Evolutionary conservation across 176 grass and related monocot genomes (phyloP).

Genomic region (Aegilops tauschii): DNA sequence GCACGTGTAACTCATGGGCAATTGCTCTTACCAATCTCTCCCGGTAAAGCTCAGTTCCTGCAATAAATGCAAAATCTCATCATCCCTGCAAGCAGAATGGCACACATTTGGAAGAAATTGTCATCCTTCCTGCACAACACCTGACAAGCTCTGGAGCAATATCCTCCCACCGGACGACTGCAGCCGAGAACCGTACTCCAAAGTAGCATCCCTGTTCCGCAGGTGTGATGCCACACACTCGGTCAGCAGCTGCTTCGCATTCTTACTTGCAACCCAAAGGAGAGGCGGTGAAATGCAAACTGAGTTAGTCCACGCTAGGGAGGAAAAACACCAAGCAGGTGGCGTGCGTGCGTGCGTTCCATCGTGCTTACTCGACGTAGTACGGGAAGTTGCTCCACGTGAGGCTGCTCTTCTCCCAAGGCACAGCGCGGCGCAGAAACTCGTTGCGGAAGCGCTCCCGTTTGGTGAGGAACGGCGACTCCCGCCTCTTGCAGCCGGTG

Average conservation of each 20-base stretch:
- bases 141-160: conserved; percentile 72
- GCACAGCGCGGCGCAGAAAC: conserved; percentile 71
- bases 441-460: conserved; percentile 74
- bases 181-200: conserved; percentile 62
- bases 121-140: conserved; percentile 30
- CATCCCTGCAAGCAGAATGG: neutral
- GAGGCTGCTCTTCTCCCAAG: conserved; percentile 74
- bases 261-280: conserved; percentile 45
- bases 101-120: neutral
- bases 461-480: conserved; percentile 72
- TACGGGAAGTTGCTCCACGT: conserved; percentile 84
- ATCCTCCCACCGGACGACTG: conserved; percentile 67
- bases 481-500: conserved; percentile 62
- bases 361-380: conserved; percentile 63
- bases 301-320: neutral
- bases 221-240: conserved; percentile 85
- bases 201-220: conserved; percentile 48
- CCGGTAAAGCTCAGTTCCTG: conserved; percentile 89
- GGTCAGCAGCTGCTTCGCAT: conserved; percentile 48
- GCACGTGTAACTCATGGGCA: conserved; percentile 65
- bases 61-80: neutral
- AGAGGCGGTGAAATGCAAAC: neutral
- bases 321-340: conserved; percentile 4
- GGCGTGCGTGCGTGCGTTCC: neutral
- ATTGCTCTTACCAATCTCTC: conserved; percentile 82